phyloP scores from a whole-genome alignment of 2,329 filamentous ascomycete genomes.

The Curvularia lunata region DNA sequence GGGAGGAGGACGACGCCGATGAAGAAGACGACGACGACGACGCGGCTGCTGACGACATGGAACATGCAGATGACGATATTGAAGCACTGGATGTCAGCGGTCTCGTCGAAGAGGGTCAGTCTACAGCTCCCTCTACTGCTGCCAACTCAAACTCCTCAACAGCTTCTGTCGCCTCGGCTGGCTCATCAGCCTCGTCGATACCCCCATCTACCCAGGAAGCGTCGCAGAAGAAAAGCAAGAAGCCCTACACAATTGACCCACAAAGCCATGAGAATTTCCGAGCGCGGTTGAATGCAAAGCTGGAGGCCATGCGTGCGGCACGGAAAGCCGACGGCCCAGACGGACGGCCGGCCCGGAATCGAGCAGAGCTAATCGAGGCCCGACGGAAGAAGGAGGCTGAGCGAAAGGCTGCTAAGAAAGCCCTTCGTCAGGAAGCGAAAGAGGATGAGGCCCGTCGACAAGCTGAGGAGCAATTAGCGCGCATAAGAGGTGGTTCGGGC shows the following conservation, averaged over 20 bases:
- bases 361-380: slow-evolving; percentile 90
- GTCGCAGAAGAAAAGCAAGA: slow-evolving; percentile 40
- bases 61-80: slow-evolving; percentile 41
- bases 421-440: slow-evolving; percentile 76
- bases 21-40: slow-evolving; percentile 31
- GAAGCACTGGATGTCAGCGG: slow-evolving; percentile 47
- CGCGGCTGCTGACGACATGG: slow-evolving; percentile 29
- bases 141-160: slow-evolving; percentile 49
- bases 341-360: slow-evolving; percentile 80
- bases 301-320: slow-evolving; percentile 82
- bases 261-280: slow-evolving; percentile 74
- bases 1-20: slow-evolving; percentile 27
- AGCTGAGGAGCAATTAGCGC: slow-evolving; percentile 63
- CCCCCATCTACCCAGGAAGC: slow-evolving; percentile 40
- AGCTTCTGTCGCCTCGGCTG: slow-evolving; percentile 50
- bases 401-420: slow-evolving; percentile 87
- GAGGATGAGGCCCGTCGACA: slow-evolving; percentile 73
- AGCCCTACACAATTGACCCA: slow-evolving; percentile 42
- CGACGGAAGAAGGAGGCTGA: slow-evolving; percentile 86
- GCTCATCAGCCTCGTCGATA: slow-evolving; percentile 57
- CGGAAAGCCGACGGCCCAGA: slow-evolving; percentile 87
- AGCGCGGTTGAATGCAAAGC: slow-evolving; percentile 78
- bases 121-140: slow-evolving; percentile 42
- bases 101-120: slow-evolving; percentile 46
- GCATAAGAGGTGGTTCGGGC: slow-evolving; percentile 65